These are phyloP conservation scores for Tolypocladium ovalisporum DNA, from an alignment of 2,329 filamentous ascomycete species.

Conservation along the genomic window DNA sequence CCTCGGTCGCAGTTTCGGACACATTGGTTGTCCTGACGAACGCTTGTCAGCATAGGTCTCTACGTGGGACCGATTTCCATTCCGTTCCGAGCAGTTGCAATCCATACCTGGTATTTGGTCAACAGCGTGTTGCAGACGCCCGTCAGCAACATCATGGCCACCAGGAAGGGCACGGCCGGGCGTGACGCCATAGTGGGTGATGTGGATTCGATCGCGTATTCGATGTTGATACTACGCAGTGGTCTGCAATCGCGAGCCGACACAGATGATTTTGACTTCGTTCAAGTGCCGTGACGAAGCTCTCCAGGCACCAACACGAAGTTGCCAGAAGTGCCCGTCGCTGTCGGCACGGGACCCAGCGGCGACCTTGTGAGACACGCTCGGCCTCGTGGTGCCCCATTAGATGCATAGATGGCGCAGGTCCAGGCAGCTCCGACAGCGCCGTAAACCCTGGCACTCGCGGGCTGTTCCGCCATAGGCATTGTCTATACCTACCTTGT, in stretches of 20 bases:
- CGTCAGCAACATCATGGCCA: conserved; percentile 93
- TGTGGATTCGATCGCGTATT: neutral
- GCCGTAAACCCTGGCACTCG: neutral
- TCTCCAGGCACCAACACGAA: neutral
- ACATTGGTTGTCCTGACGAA: conserved; percentile 83
- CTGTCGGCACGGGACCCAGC: neutral
- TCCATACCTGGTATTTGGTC: conserved; percentile 81
- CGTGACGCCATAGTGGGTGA: conserved; percentile 54
- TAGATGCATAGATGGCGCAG: neutral
- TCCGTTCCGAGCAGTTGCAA: neutral
- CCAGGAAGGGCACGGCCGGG: conserved; percentile 69
- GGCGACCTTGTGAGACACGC: neutral
- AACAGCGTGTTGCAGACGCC: conserved; percentile 95
- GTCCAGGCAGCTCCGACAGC: neutral
- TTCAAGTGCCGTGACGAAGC: neutral
- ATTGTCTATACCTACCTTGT: no score
- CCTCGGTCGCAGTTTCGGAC: conserved; percentile 74
- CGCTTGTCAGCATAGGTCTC: neutral
- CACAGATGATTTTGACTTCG: neutral
- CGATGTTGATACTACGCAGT: neutral
- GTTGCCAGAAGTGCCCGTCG: neutral
- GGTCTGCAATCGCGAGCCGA: neutral
- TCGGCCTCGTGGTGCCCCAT: neutral
- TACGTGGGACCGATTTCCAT: no score
- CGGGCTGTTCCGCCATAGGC: neutral